These are phyloP conservation scores for Coelastrella sp. DNA, from an alignment of 139 green algal species.

Conservation along the genomic window DNA sequence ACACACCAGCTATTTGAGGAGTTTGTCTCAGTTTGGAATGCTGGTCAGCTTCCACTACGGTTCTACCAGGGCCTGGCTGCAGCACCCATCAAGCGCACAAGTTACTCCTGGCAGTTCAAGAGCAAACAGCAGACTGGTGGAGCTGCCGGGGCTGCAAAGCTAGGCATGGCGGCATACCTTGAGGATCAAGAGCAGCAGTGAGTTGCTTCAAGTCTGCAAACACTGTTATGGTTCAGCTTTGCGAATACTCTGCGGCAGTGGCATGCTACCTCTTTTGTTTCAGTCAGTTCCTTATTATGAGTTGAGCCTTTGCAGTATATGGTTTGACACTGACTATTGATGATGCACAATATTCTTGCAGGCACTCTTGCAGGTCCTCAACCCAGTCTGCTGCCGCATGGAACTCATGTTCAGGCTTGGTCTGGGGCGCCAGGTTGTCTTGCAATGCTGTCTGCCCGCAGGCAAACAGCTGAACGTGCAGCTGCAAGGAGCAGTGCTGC, in stretches of 20 bases:
- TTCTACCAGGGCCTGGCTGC: slow-evolving; percentile 67
- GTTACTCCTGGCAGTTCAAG: slow-evolving; percentile 64
- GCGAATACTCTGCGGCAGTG: background rate
- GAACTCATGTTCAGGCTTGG: too few relatives aligned
- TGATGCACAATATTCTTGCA: too few relatives aligned
- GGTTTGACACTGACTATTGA: too few relatives aligned
- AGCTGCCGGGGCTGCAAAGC: background rate
- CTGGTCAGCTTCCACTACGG: slow-evolving; percentile 30
- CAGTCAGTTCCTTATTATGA: too few relatives aligned
- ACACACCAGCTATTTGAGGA: slow-evolving; percentile 64
- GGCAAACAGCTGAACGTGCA: background rate
- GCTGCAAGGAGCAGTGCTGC: background rate
- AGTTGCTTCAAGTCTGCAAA: slow-evolving; percentile 14
- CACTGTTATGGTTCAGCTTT: background rate
- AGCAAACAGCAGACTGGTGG: background rate
- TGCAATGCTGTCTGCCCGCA: background rate
- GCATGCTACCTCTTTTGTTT: background rate
- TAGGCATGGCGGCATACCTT: slow-evolving; percentile 51
- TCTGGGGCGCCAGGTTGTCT: too few relatives aligned
- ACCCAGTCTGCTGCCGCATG: too few relatives aligned
- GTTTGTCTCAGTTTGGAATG: slow-evolving; percentile 74
- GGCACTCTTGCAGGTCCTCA: too few relatives aligned
- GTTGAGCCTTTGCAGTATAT: too few relatives aligned
- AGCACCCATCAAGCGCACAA: slow-evolving; percentile 58
- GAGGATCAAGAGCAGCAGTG: slow-evolving; percentile 51